Percentiles rank a stretch among this genome's conserved stretches.
Evolutionary conservation across 1,284 basidiomycete genomes (phyloP).

Genomic region (Agaricales sp.): DNA sequence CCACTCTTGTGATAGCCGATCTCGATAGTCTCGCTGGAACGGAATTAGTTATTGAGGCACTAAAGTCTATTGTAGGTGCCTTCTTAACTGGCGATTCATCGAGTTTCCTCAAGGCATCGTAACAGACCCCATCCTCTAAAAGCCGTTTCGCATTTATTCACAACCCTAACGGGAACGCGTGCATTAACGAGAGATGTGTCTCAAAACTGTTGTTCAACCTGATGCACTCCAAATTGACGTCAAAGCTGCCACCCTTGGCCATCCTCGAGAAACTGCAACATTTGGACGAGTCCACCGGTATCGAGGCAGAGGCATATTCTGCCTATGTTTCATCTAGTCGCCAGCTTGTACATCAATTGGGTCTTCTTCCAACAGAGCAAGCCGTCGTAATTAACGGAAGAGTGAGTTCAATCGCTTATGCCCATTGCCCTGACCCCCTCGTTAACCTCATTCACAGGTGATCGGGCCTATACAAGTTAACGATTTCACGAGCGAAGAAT

Average conservation of each 20-base stretch:
- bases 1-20: constrained; percentile 71
- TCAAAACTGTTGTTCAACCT: not conserved
- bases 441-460: too few relatives aligned
- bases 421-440: too few relatives aligned
- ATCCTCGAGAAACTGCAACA: constrained; percentile 25
- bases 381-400: constrained; percentile 74
- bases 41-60: constrained; percentile 46
- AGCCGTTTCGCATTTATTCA: constrained; percentile 58
- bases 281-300: constrained; percentile 24
- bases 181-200: not conserved
- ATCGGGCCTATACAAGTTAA: constrained; percentile 49
- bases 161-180: constrained; percentile 30
- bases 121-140: constrained; percentile 30
- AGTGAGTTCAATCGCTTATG: too few relatives aligned
- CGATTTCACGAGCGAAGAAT: constrained; percentile 58
- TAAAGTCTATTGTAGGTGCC: constrained; percentile 52
- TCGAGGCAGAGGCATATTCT: constrained; percentile 24
- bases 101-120: constrained; percentile 3
- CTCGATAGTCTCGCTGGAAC: constrained; percentile 58
- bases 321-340: constrained; percentile 32
- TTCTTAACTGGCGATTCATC: not conserved
- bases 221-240: constrained; percentile 30
- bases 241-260: constrained; percentile 31
- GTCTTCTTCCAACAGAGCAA: constrained; percentile 43
- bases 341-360: constrained; percentile 40